Evolutionary conservation across 306 rosid genomes (phyloP), one percentile per base, ranked within the genome.

Genomic region (Urtica urens): DNA sequence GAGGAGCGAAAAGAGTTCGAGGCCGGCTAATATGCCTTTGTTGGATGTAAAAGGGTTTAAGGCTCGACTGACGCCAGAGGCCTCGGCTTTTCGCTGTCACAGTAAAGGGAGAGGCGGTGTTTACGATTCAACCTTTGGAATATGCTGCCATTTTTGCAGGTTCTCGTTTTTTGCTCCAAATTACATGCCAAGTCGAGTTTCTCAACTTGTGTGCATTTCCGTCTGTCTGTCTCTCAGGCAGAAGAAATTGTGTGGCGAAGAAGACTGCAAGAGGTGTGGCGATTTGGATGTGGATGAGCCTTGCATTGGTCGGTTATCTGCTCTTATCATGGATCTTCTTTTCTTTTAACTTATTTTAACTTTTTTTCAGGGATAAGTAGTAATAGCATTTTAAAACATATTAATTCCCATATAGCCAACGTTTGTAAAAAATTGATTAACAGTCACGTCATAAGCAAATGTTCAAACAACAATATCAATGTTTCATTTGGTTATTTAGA

Each of bases 141-240:
- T 83, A 57, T 67, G 83, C 66, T 83, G 86, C 73, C 94, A 83
- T 51, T 77, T 77, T 42, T 83, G 90, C 83, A 80, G 90, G 94
- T 83, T 49, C 11, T 41, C 26, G 7, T 45, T 25, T 4, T 55
- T 38, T 55, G 13, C 4, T 3, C 39, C 1, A 0, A 7, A 7
- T 35, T 13, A 3, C 3, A 35, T 1, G n/a, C 11, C 40, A 7
- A 35, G 7, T 35, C 3, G 4, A 35, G 0, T 35, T 1, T 4
- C 5, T 13, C 11, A 4, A 13, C n/a, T 35, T 35, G n/a, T 7
- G 4, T 3, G 7, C 40, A 35, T 9, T 35, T 35, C n/a, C 4
- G 3, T 13, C 10, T 16, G 4, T 4, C 1, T 35, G 11, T 31
- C 37, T 31, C 13, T 79, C 75, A 84, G 90, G 78, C 86, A 83